Conservation (phyloP, 1,139 yeast species). For the Kodamaea suecica region DNA sequence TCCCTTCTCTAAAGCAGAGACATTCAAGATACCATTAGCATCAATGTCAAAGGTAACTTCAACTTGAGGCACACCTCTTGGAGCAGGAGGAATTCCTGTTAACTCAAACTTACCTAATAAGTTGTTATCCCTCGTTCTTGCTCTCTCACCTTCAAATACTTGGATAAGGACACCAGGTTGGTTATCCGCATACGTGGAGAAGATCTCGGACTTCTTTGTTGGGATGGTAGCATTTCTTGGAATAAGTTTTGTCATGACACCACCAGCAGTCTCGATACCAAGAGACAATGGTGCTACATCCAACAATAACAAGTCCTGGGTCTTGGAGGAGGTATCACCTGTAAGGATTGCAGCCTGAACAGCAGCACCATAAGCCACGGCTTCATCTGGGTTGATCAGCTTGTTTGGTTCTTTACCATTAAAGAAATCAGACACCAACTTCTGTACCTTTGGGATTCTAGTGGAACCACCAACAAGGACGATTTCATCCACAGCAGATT, state of each 20-base stretch:
- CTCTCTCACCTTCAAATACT: constrained; percentile 49
- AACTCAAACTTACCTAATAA: constrained; percentile 46
- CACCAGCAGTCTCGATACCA: constrained; percentile 49
- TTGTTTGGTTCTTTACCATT: constrained; percentile 90
- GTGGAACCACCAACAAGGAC: constrained; percentile 92
- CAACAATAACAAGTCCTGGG: constrained; percentile 29
- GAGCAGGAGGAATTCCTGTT: constrained; percentile 48
- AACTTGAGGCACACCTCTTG: constrained; percentile 49
- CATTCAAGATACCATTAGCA: constrained; percentile 49
- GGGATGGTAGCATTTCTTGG: constrained; percentile 48
- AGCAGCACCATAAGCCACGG: constrained; percentile 75
- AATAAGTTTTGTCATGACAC: constrained; percentile 47
- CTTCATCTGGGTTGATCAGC: constrained; percentile 74
- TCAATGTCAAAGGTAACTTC: constrained; percentile 46
- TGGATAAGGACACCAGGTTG: constrained; percentile 48
- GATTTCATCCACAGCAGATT: constrained; percentile 78
- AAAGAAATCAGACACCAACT: constrained; percentile 80
- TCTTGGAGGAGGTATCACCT: constrained; percentile 26
- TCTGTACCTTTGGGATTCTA: constrained; percentile 92
- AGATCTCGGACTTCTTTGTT: constrained; percentile 45
- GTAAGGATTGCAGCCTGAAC: constrained; percentile 30
- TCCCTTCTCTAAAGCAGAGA: constrained; percentile 45
- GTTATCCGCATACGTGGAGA: constrained; percentile 49
- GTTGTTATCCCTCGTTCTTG: constrained; percentile 44
- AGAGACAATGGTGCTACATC: constrained; percentile 48